These are phyloP conservation scores for grape (Vitis vinifera) DNA, from an alignment of 164 flowering plant species.

Conservation along the genomic window ASM3070453v1 NC_081819.1:17818501-17819000, in stretches of 20 bases:
- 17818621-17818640: slow-evolving; percentile 47
- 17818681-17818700: background rate
- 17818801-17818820: no score
- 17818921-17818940: no score
- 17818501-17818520: background rate
- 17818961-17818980: no score
- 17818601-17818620: slow-evolving; percentile 1
- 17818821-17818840: no score
- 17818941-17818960: no score
- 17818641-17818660: slow-evolving; percentile 32
- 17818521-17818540: background rate
- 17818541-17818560: no score
- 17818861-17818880: no score
- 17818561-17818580: background rate
- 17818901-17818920: no score
- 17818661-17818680: background rate
- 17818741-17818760: slow-evolving; percentile 5
- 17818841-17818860: no score
- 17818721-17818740: slow-evolving; percentile 8
- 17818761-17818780: background rate
- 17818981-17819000: no score
- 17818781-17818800: background rate
- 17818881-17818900: no score
- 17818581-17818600: background rate
- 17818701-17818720: background rate